phyloP scores from a whole-genome alignment of 768 basidiomycete genomes.

The Termitomyces titanicus region DNA sequence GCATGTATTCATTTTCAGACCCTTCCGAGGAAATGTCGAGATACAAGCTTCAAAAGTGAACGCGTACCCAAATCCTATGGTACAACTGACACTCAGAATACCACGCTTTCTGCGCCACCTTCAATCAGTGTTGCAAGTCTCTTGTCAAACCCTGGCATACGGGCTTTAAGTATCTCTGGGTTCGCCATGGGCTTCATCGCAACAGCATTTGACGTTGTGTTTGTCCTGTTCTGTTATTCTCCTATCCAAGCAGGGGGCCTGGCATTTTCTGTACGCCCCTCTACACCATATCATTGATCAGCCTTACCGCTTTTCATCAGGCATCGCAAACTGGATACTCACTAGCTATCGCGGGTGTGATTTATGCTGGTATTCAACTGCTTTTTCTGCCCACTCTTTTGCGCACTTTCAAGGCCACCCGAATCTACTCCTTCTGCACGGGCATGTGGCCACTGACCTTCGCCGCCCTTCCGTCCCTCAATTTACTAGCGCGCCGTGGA shows the following conservation, averaged over 20 bases:
- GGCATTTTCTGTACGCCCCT: constrained; percentile 47
- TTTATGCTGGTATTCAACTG: constrained; percentile 48
- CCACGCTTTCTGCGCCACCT: constrained; percentile 10
- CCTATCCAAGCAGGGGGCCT: constrained; percentile 55
- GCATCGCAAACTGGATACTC: constrained; percentile 59
- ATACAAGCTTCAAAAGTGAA: constrained; percentile 23
- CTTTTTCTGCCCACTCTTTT: constrained; percentile 53
- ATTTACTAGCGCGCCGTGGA: constrained; percentile 40
- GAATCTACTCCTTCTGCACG: constrained; percentile 54
- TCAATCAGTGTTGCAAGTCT: constrained; percentile 30
- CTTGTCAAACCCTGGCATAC: constrained; percentile 49
- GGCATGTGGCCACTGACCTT: constrained; percentile 53
- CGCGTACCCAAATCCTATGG: constrained; percentile 7
- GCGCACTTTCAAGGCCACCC: constrained; percentile 44
- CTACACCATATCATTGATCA: background rate
- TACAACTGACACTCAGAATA: constrained; percentile 15
- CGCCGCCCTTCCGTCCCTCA: constrained; percentile 46
- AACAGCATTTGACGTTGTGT: constrained; percentile 62
- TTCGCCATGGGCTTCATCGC: constrained; percentile 50
- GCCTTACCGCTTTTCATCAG: constrained; percentile 34
- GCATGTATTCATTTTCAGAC: constrained; percentile 31
- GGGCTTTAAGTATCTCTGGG: constrained; percentile 48
- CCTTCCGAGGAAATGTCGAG: constrained; percentile 28
- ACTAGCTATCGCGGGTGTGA: constrained; percentile 47
- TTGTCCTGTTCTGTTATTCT: constrained; percentile 67